Base-by-base conservation (phyloP, 768 basidiomycete genomes). In the Lentinus brumalis region DNA sequence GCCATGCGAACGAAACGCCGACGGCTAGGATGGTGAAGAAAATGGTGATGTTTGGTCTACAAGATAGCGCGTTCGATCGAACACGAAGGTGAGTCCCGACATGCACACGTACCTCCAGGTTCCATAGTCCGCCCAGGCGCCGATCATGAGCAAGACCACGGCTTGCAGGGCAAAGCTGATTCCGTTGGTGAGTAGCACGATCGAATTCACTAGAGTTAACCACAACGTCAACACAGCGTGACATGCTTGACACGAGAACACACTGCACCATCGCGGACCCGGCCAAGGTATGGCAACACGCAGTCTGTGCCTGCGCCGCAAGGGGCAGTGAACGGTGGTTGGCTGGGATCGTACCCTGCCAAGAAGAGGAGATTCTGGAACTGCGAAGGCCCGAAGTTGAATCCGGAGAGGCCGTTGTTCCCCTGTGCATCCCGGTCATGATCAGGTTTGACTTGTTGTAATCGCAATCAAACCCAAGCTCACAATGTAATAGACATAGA, bases 41-140 rank as follows among this genome's bases (percentile, higher is more conserved):
- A 29, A 89, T 89, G 0, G 88, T 87, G 66, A 92, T 91, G 66
- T 89, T 89, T 3, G 90, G 90, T 68, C 89, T 84, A 35, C 4
- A 30, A 4, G 30, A 15, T n/a, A n/a, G 12, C 14, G 14, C 21
- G 41, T 45, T 35, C 45, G 32, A 11, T 45, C 32, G 21, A 26
- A 52, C 35, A 5, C 26, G n/a, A 2, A 5, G 7, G 11, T 14
- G 11, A 10, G 9, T 10, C 9, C n/a, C 38, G 29, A 56, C 41
- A 35, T 30, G 54, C 26, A 26, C 6, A 45, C 62, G 14, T 30
- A 86, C 87, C 87, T 87, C 89, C 89, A 91, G 15, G 76, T 74
- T n/a, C 91, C 90, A 70, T 91, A 92, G 70, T 92, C 90, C 0
- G 89, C 89, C 86, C 89, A 91, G 4, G 88, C 87, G 4, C 89